Base-by-base conservation (phyloP, 495 filamentous ascomycete genomes). In the Penicillium roqueforti region DNA sequence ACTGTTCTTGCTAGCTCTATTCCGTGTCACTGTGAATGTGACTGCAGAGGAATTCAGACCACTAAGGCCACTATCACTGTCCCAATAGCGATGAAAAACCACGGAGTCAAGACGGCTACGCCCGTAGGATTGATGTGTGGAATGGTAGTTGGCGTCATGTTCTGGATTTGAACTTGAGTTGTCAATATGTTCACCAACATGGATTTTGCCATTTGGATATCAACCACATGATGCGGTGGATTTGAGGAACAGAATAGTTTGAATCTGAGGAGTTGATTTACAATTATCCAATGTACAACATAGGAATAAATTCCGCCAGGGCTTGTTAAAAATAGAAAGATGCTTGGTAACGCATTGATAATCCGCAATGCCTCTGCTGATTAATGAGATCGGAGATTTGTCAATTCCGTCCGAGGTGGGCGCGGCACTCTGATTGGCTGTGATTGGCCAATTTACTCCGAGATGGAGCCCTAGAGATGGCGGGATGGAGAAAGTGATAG, bases 11-110 rank as follows among this genome's bases (percentile, higher is more conserved):
- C 42, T 18, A 45, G 25, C 8, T 16, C 26, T 29, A 3, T 31
- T 19, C 42, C 42, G 11, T 50, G 47, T 6, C 47, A 34, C 18
- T 50, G 47, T 39, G 34, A 25, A 28, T 50, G 47, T 37, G 32
- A 50, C 25, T 50, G 34, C 34, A 19, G 5, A 16, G 16, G 14
- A 4, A 29, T 9, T 5, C 8, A 16, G 23, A 6, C 20, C 36
- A 1, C 36, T 7, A 20, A 4, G 20, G 6, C 32, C 8, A 31
- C 22, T 8, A 7, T 13, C 3, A 26, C 34, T 29, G 32, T 36
- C 13, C 22, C 23, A 20, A 11, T 36, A n/a, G n/a, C 32, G 20
- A 20, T 10, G 32, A 39, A 50, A 18, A 50, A 29, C 8, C 9
- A 50, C 3, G 47, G 36, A 26, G 25, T 19, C 10, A 50, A 40